Percentiles rank a stretch among this genome's conserved stretches.
phyloP scores from a whole-genome alignment of 352 stramenopile genomes.

The Globisporangium yorkense region DNA sequence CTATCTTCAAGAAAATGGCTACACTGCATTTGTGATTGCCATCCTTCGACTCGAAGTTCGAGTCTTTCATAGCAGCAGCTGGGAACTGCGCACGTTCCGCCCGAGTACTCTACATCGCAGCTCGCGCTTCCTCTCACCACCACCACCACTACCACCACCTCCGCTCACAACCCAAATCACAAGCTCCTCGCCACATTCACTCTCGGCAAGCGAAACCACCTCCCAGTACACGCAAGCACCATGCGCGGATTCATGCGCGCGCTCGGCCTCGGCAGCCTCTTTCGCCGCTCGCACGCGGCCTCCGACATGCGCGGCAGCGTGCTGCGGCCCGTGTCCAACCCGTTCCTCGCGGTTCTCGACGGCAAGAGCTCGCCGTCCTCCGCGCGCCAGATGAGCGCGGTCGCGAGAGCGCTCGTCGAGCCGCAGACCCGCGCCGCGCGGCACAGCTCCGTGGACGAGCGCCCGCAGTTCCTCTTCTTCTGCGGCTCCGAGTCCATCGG shows the following conservation, averaged over 20 bases:
- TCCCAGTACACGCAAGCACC: conserved; percentile 12
- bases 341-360: conserved; percentile 13
- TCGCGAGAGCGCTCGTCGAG: conserved; percentile 1
- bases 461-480: conserved; percentile 73
- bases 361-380: neutral
- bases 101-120: neutral
- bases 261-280: conserved; percentile 52
- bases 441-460: conserved; percentile 38
- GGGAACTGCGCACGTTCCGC: conserved; percentile 1
- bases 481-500: conserved; percentile 45
- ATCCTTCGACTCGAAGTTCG: neutral
- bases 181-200: conserved; percentile 15
- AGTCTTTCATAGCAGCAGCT: conserved; percentile 1
- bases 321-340: conserved; percentile 31
- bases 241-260: conserved; percentile 71
- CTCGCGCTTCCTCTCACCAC: neutral
- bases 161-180: conserved; percentile 29
- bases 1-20: neutral
- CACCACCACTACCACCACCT: neutral
- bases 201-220: neutral
- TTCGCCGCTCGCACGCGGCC: conserved; percentile 19
- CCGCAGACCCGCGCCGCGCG: conserved; percentile 7
- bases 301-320: conserved; percentile 6
- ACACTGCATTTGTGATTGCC: neutral
- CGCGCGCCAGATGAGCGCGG: neutral